Evolutionary conservation across 257 asterid genomes (phyloP), one percentile per base, ranked within the genome.

Genomic region (Solanum tacnaense): DNA sequence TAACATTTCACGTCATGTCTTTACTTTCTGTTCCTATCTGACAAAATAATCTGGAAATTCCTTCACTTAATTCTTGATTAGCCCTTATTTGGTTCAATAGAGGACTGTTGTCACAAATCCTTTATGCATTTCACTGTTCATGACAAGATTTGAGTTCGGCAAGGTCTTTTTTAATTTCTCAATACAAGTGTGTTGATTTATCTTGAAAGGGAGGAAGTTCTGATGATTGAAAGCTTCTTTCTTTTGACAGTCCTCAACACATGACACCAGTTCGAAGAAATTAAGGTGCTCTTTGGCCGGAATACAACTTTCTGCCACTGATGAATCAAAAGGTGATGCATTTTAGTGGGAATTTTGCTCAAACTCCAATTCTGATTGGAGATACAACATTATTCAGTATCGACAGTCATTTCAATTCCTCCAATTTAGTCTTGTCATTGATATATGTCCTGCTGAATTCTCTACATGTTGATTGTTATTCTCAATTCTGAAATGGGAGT

Each of bases 211-310:
- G 18, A 34, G 84, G 74, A 62, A 31, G 39, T 23, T 68, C 89
- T 86, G 35, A 84, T 85, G 85, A 65, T 62, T 87, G 89, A 87
- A 88, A 86, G 71, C 83, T 88, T 32, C 46, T 88, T 32, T 83
- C 78, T 46, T 52, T 91, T 58, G 82, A 83, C 84, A 93, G 98
- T 82, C 95, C 88, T 68, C 93, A 68, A 73, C 65, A 87, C 90
- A 56, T 60, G 86, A 86, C 56, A 88, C 90, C 84, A 83, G 41
- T 21, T 92, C 84, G 84, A 90, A 87, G 88, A 78, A 58, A 88
- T 46, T 89, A 12, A 85, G 13, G 81, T 70, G 88, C 62, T 32
- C 83, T 35, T 27, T 65, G 62, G 11, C 88, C 68, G 62, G 87
- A 79, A 56, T 72, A 67, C 92, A 87, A 49, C 89, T 62, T 84